Evolutionary conservation across 441 rosid genomes (phyloP), one percentile per base, ranked within the genome.

Genomic region (Sinapis alba): DNA sequence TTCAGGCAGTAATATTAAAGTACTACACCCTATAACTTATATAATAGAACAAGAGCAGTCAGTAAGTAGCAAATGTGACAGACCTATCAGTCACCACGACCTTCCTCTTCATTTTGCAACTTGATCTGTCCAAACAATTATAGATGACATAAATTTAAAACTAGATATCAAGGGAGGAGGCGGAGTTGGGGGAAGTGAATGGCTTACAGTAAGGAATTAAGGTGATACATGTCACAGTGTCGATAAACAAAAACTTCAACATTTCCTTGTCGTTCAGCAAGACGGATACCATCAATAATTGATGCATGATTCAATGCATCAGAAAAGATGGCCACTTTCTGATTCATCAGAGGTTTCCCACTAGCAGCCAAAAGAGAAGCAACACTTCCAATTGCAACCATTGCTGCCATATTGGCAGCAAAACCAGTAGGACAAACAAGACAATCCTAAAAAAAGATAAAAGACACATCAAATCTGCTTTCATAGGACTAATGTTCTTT

Each of bases 401-500:
- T 87, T 66, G 84, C 78, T 62, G 99, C 97, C 99, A 89, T 91
- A 79, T 95, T 95, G 50, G 99, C 98, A 72, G 99, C 80, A 88
- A 91, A 95, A 20, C 99, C 99, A 77, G 96, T 86, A 70, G 99
- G 98, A 85, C 99, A 95, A 73, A 93, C 95, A 86, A 95, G 97
- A 87, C 97, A 93, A 64, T 95, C 99, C 99, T 93, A 78, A 65
- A 71, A 32, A 71, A 38, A 11, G n/a, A 11, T 11, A 11, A 36
- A 38, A 53, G 78, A 79, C 19, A 20, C 43, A 16, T 51, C 64
- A 84, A 84, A 38, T 79, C 71, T 81, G 79, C 76, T 79, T 69
- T 50, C 71, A 65, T 15, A 8, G 1, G 45, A 36, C 30, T 61
- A 18, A 65, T 26, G 74, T 32, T 23, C 26, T 34, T 38, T 26